Evolutionary conservation across 2,329 filamentous ascomycete genomes (phyloP), one percentile per base, ranked within the genome.

Genomic region (Botrytis pseudocinerea): DNA sequence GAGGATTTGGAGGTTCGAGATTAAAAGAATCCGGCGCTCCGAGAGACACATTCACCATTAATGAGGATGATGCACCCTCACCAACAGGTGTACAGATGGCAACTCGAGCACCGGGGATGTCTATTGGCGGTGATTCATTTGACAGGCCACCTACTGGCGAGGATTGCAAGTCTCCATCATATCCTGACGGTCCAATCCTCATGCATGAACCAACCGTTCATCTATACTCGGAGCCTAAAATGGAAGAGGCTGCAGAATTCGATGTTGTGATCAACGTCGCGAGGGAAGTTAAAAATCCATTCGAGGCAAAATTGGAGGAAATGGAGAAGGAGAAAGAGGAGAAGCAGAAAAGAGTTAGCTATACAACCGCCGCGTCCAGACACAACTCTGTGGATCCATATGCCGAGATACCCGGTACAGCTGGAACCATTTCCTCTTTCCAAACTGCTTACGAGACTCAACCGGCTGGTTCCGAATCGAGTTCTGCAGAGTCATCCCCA

Each of bases 211-310:
- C 93, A 73, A 88, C 91, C 62, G 90, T 97, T 12, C 94, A 90
- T 79, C 86, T 96, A 0, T 97, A 95, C 78, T 85, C 93, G 59
- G 93, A 97, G 80, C 93, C 93, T 0, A 93, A 91, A 1, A 90
- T 90, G 0, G 91, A 94, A 59, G 92, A 95, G 80, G 93, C 93
- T 3, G 86, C 91, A 18, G 86, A 88, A 48, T 97, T 95, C 76
- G 93, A 96, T 77, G 91, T 95, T 4, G 90, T 97, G 28, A 90
- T 96, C 79, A 97, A 97, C 76, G 93, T 95, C 10, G 93, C 93
- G 1, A 90, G 91, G 73, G 93, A 97, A 82, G 93, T 96, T 2
- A 86, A 86, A 73, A 95, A 96, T 78, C 93, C 93, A 0, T 94
- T 95, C 79, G 82, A 83, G 16, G 79, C 77, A 76, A 81, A 73